phyloP scores from a whole-genome alignment of 2,329 filamentous ascomycete genomes.

The Arthrinium phaeospermum region DNA sequence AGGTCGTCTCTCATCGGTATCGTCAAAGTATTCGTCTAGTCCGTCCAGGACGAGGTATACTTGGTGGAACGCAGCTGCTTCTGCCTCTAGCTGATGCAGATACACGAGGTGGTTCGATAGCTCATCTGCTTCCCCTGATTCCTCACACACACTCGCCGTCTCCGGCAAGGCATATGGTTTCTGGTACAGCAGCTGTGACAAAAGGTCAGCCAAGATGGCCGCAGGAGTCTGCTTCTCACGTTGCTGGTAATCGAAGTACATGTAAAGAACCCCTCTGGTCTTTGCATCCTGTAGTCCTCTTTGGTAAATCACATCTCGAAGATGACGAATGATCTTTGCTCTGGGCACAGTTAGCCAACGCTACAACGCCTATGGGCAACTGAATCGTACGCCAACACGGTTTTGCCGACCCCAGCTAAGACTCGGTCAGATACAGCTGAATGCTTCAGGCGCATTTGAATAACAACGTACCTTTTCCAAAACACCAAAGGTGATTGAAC shows the following conservation, averaged over 20 bases:
- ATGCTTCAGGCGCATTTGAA: no score
- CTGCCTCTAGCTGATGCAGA: background rate
- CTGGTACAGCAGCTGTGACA: background rate
- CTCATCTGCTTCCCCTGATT: background rate
- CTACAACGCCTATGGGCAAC: background rate
- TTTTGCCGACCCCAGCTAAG: background rate
- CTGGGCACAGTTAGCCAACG: background rate
- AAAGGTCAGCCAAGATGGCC: background rate
- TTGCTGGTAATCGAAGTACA: background rate
- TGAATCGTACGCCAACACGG: background rate
- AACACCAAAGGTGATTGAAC: background rate
- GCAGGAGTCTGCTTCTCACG: background rate
- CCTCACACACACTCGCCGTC: background rate
- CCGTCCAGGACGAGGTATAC: background rate
- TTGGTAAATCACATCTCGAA: background rate
- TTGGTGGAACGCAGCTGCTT: background rate
- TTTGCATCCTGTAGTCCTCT: background rate
- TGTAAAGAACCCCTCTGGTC: background rate
- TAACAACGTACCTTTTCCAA: background rate
- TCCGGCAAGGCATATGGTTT: background rate
- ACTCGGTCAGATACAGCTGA: background rate
- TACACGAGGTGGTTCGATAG: background rate
- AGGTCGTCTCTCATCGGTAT: background rate
- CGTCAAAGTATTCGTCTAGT: background rate
- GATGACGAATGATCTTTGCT: background rate